These are phyloP conservation scores for Clitoria ternatea DNA, from an alignment of 306 rosid species.

Conservation along the genomic window DNA sequence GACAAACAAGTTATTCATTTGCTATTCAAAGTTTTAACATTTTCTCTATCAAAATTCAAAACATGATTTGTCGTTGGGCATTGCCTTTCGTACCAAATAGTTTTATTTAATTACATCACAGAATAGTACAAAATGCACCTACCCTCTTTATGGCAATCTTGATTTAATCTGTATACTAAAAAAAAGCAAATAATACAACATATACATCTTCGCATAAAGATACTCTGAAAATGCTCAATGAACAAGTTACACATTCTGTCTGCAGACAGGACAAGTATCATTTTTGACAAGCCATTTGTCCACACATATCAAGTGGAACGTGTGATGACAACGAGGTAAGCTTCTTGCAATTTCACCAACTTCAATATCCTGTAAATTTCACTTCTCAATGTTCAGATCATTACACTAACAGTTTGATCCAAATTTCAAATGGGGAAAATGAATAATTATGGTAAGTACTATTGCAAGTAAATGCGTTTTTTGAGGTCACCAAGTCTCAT, in stretches of 20 bases:
- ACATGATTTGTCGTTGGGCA: background rate
- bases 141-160: background rate
- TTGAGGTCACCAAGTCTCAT: background rate
- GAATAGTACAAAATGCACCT: conserved; percentile 3
- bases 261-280: conserved; percentile 73
- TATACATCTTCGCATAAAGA: conserved; percentile 6
- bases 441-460: background rate
- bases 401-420: background rate
- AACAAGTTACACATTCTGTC: conserved; percentile 45
- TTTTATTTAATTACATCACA: conserved; percentile 15
- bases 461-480: background rate
- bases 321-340: conserved; percentile 58
- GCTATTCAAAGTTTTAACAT: background rate
- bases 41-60: background rate
- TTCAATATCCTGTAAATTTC: conserved; percentile 53
- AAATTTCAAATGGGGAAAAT: background rate
- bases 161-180: background rate
- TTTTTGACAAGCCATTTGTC: conserved; percentile 75
- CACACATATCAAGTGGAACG: conserved; percentile 72
- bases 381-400: conserved; percentile 1
- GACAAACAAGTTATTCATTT: background rate
- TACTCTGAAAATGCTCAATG: background rate
- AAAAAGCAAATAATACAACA: conserved; percentile 19
- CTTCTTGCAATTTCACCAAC: conserved; percentile 64
- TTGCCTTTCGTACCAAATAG: background rate